Evolutionary conservation across 2,329 filamentous ascomycete genomes (phyloP).

Genomic region (Sporothrix pallida): DNA sequence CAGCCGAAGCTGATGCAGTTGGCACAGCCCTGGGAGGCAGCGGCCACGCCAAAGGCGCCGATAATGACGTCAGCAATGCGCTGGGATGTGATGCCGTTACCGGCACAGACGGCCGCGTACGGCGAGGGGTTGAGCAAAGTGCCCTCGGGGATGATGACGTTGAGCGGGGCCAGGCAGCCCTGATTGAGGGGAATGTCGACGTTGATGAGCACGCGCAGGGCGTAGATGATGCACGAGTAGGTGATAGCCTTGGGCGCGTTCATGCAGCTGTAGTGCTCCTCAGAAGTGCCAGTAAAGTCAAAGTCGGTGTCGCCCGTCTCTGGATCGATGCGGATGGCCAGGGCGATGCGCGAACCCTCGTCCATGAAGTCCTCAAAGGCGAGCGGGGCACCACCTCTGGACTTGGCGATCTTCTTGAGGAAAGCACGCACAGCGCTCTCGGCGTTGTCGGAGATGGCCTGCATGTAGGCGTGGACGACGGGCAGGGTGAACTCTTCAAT

Average conservation of each 20-base stretch:
- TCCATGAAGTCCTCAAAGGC: slow-evolving; percentile 50
- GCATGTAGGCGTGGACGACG: slow-evolving; percentile 77
- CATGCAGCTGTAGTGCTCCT: slow-evolving; percentile 35
- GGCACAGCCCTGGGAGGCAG: slow-evolving; percentile 44
- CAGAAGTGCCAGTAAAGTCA: slow-evolving; percentile 48
- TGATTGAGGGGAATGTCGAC: slow-evolving; percentile 49
- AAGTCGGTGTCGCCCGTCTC: slow-evolving; percentile 45
- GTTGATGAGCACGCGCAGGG: slow-evolving; percentile 46
- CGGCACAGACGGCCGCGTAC: slow-evolving; percentile 51
- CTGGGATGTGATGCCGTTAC: slow-evolving; percentile 43
- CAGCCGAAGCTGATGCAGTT: slow-evolving; percentile 46
- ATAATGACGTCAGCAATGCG: slow-evolving; percentile 47
- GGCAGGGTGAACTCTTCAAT: slow-evolving; percentile 76
- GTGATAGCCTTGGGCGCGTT: slow-evolving; percentile 37
- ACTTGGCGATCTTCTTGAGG: slow-evolving; percentile 67
- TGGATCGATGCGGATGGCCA: slow-evolving; percentile 45
- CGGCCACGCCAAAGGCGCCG: slow-evolving; percentile 41
- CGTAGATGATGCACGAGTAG: slow-evolving; percentile 48
- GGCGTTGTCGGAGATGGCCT: slow-evolving; percentile 76
- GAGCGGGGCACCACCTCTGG: slow-evolving; percentile 48
- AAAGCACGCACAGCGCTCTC: slow-evolving; percentile 73
- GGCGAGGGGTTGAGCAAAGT: slow-evolving; percentile 45
- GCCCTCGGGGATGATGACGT: slow-evolving; percentile 45
- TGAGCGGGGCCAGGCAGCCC: slow-evolving; percentile 47
- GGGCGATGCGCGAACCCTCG: slow-evolving; percentile 46